phyloP scores from a whole-genome alignment of 2,329 filamentous ascomycete species.

The Colletotrichum lentis region DNA sequence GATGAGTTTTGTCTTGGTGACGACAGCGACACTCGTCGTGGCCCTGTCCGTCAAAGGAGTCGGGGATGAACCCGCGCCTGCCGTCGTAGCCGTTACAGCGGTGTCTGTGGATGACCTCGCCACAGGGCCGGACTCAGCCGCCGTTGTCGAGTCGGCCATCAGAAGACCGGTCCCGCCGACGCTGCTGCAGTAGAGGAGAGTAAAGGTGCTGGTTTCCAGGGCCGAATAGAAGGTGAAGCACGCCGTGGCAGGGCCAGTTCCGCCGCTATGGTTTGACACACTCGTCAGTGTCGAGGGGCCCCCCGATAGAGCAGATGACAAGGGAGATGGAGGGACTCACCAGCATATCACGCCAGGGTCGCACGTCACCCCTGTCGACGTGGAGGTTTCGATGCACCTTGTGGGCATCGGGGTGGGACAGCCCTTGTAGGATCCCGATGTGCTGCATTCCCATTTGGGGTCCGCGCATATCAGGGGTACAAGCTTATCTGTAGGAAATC shows the following conservation, averaged over 20 bases:
- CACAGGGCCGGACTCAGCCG: background rate
- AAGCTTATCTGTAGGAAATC: background rate
- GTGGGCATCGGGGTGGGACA: conserved; percentile 17
- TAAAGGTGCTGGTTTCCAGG: background rate
- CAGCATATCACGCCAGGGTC: conserved; percentile 14
- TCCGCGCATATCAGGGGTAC: background rate
- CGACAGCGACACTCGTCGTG: background rate
- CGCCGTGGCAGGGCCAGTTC: background rate
- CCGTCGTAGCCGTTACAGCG: background rate
- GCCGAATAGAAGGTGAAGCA: conserved; percentile 20
- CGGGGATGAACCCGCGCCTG: too few relatives aligned
- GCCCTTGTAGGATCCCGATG: conserved; percentile 21
- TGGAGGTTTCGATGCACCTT: conserved; percentile 3
- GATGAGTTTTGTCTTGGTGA: background rate
- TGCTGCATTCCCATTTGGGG: background rate
- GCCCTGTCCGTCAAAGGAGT: too few relatives aligned
- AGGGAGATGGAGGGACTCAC: background rate
- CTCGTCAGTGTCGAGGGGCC: background rate
- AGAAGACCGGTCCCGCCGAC: background rate
- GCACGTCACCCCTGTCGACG: background rate
- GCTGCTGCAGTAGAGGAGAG: background rate
- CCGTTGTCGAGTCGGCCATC: background rate
- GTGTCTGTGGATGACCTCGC: background rate
- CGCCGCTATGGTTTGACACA: background rate
- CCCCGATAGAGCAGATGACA: too few relatives aligned